Conservation (phyloP, 495 filamentous ascomycete species). For the Lophiostoma macrostomum region DNA sequence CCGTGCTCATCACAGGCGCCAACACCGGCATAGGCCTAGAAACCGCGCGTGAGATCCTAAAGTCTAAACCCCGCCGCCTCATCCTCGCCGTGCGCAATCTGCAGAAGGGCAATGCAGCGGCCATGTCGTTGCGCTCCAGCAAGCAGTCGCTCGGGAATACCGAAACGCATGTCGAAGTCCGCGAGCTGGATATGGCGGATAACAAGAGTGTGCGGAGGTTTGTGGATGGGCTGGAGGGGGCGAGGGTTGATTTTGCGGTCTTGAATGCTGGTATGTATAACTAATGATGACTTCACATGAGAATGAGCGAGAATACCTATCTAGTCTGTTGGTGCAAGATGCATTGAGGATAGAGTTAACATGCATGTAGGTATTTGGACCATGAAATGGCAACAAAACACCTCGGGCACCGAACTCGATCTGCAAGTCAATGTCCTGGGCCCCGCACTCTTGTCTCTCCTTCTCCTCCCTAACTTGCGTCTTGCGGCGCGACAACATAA, state of each 20-base stretch:
- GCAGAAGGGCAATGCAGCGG: slow-evolving; percentile 3
- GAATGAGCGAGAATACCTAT: no score
- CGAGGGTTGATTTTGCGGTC: slow-evolving; percentile 10
- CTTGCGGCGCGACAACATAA: neutral
- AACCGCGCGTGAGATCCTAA: slow-evolving; percentile 1
- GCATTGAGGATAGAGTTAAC: no score
- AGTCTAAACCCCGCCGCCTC: slow-evolving; percentile 2
- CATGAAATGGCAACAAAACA: slow-evolving; percentile 2
- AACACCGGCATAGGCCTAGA: slow-evolving; percentile 8
- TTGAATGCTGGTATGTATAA: slow-evolving; percentile 7
- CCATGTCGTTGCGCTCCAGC: no score
- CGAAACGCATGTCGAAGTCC: slow-evolving; percentile 4
- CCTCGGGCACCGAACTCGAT: slow-evolving; percentile 1
- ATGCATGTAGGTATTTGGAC: neutral
- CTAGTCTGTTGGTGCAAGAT: no score
- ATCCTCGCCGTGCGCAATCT: slow-evolving; percentile 11
- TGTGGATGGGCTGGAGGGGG: slow-evolving; percentile 1
- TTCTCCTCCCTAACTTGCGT: slow-evolving; percentile 6
- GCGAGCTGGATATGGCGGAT: slow-evolving; percentile 4
- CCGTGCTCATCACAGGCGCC: slow-evolving; percentile 10
- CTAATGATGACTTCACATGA: neutral
- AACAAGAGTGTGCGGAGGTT: neutral
- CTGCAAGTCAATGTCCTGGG: slow-evolving; percentile 3
- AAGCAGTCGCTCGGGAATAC: no score
- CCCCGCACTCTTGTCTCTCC: slow-evolving; percentile 2